Base-by-base conservation (phyloP, 2,329 filamentous ascomycete genomes). In the Ophiostoma quercus region DNA sequence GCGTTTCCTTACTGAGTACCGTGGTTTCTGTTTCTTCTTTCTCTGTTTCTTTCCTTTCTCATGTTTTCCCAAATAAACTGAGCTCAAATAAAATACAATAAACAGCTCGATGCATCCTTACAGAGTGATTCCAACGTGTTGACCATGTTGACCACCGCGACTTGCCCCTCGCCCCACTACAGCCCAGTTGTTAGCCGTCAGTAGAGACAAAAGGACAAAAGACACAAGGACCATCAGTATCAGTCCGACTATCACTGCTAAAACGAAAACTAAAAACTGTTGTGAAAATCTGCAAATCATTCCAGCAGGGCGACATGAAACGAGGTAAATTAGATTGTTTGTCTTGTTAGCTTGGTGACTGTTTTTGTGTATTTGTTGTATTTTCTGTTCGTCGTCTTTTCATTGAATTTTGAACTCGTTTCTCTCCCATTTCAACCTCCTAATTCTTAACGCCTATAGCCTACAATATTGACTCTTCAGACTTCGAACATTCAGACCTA, bases 161-260 rank as follows among this genome's bases (percentile, higher is more conserved):
- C 22, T 57, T 57, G 22, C 51, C 51, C 51, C 51, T 57, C 51
- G 51, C 51, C 51, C 51, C 51, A 57, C 51, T 14, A n/a, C 51
- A 57, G 51, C 51, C 51, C 51, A 57, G 51, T 57, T 57, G 51
- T 25, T 57, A 57, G 22, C 25, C 22, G 25, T 5, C 51, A 57
- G n/a, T 8, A 12, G 39, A 41, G 12, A 57, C n/a, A 57, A n/a
- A 57, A 7, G 9, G 12, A 9, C 25, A 7, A n/a, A 11, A 57
- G 22, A 25, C 16, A 47, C n/a, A n/a, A 47, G 43, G 43, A 47
- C 39, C 39, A 41, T 14, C 39, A 39, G 43, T 29, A 29, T 29
- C 25, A 29, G 25, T 29, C 25, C 2, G 43, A 47, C 43, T 47
- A 47, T 47, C 43, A 47, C 25, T 29, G 25, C 2, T 29, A 29